Base-by-base conservation (phyloP, 768 basidiomycete species). In the Mycena capillaripes region DNA sequence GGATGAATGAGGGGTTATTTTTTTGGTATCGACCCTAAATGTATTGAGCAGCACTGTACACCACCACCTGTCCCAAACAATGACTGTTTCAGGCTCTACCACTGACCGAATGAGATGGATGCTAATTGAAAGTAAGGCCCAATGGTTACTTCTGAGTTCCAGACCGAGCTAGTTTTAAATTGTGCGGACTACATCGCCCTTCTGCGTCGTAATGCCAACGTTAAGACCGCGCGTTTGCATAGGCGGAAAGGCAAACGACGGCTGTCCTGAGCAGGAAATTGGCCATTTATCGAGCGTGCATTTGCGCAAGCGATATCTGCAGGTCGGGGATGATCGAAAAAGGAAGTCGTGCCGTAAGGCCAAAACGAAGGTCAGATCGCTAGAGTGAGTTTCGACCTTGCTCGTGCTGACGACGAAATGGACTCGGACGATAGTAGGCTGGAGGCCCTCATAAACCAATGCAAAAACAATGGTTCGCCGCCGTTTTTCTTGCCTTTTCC, bases 381-480 rank as follows among this genome's bases (percentile, higher is more conserved):
- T n/a, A 21, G 12, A 7, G 27, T 23, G 34, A 44, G 27, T 32
- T 71, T 66, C 56, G 38, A 60, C 72, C 76, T 69, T 56, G 42
- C 42, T 62, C 36, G 30, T 30, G 67, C 42, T 71, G 46, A 81
- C 70, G 79, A 92, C n/a, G n/a, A n/a, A n/a, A n/a, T 92, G 91
- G 87, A 85, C 79, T 81, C 84, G 66, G 88, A 84, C 77, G 84
- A 86, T 60, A 79, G 82, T 57, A 83, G 76, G 71, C 86, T 92
- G 66, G 91, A 92, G 78, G 88, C 85, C 78, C 89, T 93, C 74
- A 79, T 92, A 69, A 86, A 79, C 73, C 92, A 92, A 79, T 91
- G 87, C 84, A 92, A 89, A 84, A 89, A 82, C 78, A 90, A 88
- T 75, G 92, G 92, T 92, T 71, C 58, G 84, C 75, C 38, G 60